A percentile compares a stretch with the other conserved stretches of the same genome.
phyloP scores from a whole-genome alignment of 2,329 filamentous ascomycete genomes.

The Endothia cerciana region DNA sequence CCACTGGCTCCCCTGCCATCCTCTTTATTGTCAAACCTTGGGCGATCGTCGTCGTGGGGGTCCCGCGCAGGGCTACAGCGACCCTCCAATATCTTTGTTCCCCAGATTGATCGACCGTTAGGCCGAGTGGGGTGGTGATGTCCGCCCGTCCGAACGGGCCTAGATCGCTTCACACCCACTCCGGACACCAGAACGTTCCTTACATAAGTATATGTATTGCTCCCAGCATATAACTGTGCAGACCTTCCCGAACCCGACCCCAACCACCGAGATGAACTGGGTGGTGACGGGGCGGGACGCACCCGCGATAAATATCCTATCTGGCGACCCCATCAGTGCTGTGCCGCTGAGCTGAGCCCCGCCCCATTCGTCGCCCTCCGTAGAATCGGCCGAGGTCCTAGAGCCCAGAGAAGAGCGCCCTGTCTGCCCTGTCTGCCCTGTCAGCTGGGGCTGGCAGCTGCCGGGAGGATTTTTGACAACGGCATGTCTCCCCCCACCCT shows the following conservation, averaged over 20 bases:
- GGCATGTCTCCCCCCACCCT: background rate
- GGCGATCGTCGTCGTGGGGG: conserved; percentile 1
- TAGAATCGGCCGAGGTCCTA: conserved; percentile 1
- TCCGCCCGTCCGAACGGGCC: background rate
- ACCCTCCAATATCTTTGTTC: background rate
- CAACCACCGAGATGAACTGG: conserved; percentile 19
- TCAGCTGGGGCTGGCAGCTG: conserved; percentile 2
- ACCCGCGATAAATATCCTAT: conserved; percentile 15
- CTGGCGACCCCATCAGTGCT: background rate
- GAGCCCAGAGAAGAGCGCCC: background rate
- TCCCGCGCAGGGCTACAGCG: background rate
- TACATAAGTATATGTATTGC: background rate
- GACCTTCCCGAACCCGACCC: conserved; percentile 2
- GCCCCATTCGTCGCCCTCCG: background rate
- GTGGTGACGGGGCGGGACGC: background rate
- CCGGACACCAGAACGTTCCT: background rate
- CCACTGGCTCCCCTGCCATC: background rate
- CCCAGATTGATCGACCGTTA: conserved; percentile 20
- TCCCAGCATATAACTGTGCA: conserved; percentile 3
- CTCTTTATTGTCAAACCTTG: background rate
- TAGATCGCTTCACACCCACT: conserved; percentile 3
- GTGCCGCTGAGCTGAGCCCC: background rate
- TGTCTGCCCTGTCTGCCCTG: background rate
- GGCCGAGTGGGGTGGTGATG: conserved; percentile 1
- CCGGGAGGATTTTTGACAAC: conserved; percentile 3